Evolutionary conservation across 1,284 basidiomycete species (phyloP).

Genomic region (Boletus semigastroideus): DNA sequence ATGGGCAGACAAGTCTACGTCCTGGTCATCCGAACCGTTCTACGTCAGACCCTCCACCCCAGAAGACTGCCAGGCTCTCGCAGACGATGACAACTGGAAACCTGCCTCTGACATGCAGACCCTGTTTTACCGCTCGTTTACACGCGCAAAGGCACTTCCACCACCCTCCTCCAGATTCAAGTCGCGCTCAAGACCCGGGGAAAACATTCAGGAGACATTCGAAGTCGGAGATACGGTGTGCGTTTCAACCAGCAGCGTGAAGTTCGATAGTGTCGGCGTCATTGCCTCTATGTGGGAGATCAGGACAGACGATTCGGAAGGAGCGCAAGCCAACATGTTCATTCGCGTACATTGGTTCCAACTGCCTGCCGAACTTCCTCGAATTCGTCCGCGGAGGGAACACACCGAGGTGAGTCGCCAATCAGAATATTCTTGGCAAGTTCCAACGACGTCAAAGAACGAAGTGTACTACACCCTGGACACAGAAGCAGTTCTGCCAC

Average conservation of each 20-base stretch:
- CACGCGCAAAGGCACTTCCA: constrained; percentile 18
- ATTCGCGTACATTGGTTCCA: constrained; percentile 72
- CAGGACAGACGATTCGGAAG: constrained; percentile 28
- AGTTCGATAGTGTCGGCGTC: constrained; percentile 59
- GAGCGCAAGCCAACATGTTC: constrained; percentile 38
- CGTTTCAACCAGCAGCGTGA: constrained; percentile 51
- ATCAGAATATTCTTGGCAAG: not conserved
- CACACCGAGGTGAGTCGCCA: constrained; percentile 49
- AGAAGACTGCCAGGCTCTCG: constrained; percentile 35
- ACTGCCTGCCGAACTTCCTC: constrained; percentile 57
- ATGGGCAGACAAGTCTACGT: constrained; percentile 30
- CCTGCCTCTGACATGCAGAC: constrained; percentile 22
- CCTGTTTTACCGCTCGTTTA: constrained; percentile 34
- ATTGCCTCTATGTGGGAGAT: constrained; percentile 68
- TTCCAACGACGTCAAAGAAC: constrained; percentile 43
- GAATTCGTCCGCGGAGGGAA: constrained; percentile 54
- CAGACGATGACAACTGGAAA: constrained; percentile 34
- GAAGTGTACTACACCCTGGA: constrained; percentile 67
- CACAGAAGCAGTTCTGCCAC: constrained; percentile 45
- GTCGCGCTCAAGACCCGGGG: constrained; percentile 22
- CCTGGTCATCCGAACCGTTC: constrained; percentile 45
- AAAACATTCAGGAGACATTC: constrained; percentile 37
- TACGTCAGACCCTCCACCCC: constrained; percentile 37
- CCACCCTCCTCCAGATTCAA: constrained; percentile 27
- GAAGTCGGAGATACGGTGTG: constrained; percentile 63